Percentiles rank a stretch among this genome's conserved stretches.
phyloP scores from a whole-genome alignment of 768 basidiomycete genomes.

The Chlorophyllum brunneum region DNA sequence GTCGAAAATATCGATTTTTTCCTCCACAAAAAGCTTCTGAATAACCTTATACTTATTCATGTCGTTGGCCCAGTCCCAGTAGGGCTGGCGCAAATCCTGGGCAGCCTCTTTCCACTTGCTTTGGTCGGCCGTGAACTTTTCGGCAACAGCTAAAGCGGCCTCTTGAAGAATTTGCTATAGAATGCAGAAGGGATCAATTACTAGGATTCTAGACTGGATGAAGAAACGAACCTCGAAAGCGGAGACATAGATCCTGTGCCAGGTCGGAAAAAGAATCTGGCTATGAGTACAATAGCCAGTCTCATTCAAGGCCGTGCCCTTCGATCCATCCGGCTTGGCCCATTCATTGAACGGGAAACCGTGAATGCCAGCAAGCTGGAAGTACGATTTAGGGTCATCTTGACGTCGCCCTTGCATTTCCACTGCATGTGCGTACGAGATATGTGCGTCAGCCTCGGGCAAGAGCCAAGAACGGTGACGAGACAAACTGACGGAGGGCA shows the following conservation, averaged over 20 bases:
- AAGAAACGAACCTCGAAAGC: conserved; percentile 40
- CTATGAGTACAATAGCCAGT: conserved; percentile 55
- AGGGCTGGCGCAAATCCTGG: conserved; percentile 36
- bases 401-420: neutral
- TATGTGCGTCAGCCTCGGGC: neutral
- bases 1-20: conserved; percentile 30
- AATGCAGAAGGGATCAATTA: neutral
- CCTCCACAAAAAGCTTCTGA: no score
- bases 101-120: conserved; percentile 24
- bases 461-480: no score
- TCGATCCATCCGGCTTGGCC: conserved; percentile 28
- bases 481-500: conserved; percentile 34
- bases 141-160: conserved; percentile 35
- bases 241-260: conserved; percentile 51
- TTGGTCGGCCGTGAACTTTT: conserved; percentile 27
- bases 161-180: conserved; percentile 43
- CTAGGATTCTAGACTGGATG: neutral
- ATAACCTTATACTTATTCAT: no score
- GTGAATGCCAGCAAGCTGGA: conserved; percentile 45
- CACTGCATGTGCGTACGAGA: neutral
- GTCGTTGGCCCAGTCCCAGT: no score
- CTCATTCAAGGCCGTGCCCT: conserved; percentile 22
- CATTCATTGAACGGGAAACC: conserved; percentile 41
- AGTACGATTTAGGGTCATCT: conserved; percentile 28
- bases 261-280: conserved; percentile 48